Percentiles rank a stretch among this genome's conserved stretches.
Conservation (phyloP, 1,284 basidiomycete genomes). For the Chalciporus piperatoides region DNA sequence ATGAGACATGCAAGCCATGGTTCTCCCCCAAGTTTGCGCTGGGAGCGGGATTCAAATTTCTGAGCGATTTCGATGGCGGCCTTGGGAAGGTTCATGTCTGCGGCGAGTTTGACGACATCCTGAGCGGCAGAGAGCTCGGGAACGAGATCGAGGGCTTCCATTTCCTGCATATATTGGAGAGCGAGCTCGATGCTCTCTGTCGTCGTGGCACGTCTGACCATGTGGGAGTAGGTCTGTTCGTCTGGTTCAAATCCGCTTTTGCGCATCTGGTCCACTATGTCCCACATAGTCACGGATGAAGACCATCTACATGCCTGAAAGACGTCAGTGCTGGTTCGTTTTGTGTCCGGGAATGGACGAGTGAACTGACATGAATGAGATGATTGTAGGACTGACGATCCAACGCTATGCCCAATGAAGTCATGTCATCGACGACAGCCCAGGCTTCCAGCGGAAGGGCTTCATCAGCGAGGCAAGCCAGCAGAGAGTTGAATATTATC, state of each 20-base stretch:
- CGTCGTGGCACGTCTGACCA: constrained; percentile 47
- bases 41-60: constrained; percentile 53
- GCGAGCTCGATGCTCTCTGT: constrained; percentile 60
- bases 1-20: constrained; percentile 60
- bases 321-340: constrained; percentile 6
- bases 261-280: constrained; percentile 45
- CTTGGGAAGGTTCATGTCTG: constrained; percentile 47
- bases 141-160: constrained; percentile 44
- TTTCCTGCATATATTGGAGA: constrained; percentile 51
- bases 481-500: constrained; percentile 52
- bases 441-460: constrained; percentile 50
- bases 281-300: constrained; percentile 27
- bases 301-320: constrained; percentile 38
- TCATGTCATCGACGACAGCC: constrained; percentile 74
- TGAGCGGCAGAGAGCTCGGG: constrained; percentile 50
- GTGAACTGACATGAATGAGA: constrained; percentile 52
- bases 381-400: constrained; percentile 59
- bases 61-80: constrained; percentile 67
- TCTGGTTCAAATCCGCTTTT: constrained; percentile 46
- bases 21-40: constrained; percentile 48
- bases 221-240: constrained; percentile 47
- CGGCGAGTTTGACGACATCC: constrained; percentile 47
- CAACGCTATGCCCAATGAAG: constrained; percentile 51
- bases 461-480: constrained; percentile 44
- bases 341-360: constrained; percentile 1